These are phyloP conservation scores for Termitomyces bulborhizus DNA, from an alignment of 768 basidiomycete genomes.

Conservation along the genomic window DNA sequence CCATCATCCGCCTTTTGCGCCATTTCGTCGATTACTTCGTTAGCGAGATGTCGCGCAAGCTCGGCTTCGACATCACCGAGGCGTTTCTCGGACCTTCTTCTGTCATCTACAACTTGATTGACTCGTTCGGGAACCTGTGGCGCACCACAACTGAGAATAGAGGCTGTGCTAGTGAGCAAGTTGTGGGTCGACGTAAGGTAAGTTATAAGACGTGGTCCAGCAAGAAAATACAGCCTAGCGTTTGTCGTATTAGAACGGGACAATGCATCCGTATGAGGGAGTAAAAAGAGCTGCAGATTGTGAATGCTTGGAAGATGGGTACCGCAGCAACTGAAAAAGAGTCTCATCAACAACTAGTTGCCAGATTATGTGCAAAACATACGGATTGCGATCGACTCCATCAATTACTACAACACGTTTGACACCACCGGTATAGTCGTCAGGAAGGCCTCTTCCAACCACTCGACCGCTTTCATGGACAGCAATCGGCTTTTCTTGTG, in stretches of 20 bases:
- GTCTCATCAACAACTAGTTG: slow-evolving; percentile 9
- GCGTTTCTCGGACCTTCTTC: slow-evolving; percentile 61
- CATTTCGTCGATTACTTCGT: slow-evolving; percentile 32
- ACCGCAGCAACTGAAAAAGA: slow-evolving; percentile 58
- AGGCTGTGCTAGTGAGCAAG: slow-evolving; percentile 47
- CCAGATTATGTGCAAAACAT: slow-evolving; percentile 20
- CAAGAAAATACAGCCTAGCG: slow-evolving; percentile 73
- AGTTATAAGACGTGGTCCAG: slow-evolving; percentile 70
- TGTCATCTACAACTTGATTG: slow-evolving; percentile 57
- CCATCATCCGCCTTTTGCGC: slow-evolving; percentile 16
- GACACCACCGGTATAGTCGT: slow-evolving; percentile 71
- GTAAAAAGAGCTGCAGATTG: slow-evolving; percentile 64
- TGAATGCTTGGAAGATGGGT: slow-evolving; percentile 79
- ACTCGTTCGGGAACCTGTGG: slow-evolving; percentile 66
- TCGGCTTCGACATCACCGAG: slow-evolving; percentile 65
- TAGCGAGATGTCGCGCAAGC: slow-evolving; percentile 45
- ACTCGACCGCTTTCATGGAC: slow-evolving; percentile 42
- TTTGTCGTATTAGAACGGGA: slow-evolving; percentile 56
- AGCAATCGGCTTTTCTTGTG: slow-evolving; percentile 25
- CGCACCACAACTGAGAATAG: slow-evolving; percentile 62
- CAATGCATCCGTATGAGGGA: slow-evolving; percentile 63
- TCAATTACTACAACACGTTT: slow-evolving; percentile 82
- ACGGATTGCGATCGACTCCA: slow-evolving; percentile 77
- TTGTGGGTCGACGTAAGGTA: slow-evolving; percentile 56
- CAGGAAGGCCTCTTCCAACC: slow-evolving; percentile 55